Base-by-base conservation (phyloP, 495 filamentous ascomycete genomes). In the Penicillium paxilli region DNA sequence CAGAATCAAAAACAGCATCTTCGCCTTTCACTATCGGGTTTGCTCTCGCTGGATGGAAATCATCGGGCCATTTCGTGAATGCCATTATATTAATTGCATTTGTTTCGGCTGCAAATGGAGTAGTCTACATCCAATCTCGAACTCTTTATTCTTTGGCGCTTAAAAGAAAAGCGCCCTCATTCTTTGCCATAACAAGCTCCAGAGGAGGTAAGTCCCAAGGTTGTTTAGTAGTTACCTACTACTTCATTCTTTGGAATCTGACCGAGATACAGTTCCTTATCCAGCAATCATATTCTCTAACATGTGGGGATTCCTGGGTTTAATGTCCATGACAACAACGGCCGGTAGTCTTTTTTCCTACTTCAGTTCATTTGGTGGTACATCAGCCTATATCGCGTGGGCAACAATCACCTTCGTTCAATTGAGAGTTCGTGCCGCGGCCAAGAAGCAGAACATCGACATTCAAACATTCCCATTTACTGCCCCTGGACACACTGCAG, bases 301-400 rank as follows among this genome's bases (percentile, higher is more conserved):
- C 22, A 28, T 50, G 48, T 50, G 48, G 33, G 32, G 48, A n/a
- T 50, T 50, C 23, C 33, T 50, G 7, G 48, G 48, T 12, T 35
- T 50, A 14, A 41, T 50, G 35, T 50, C 35, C 32, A 8, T 50
- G 2, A 22, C 35, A 28, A 50, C 48, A 20, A 41, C 32, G 2
- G 32, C 48, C 6, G 21, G 48, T 12, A 50, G 48, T 9, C 48
- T 50, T 23, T 50, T 50, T 17, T 40, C 33, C 5, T 41, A 50
- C 16, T 50, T 50, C 35, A 50, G 20, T 16, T 50, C 48, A n/a
- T 50, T 50, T 17, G 48, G 35, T 3, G 33, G 46, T 25, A 49
- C 46, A 49, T 28, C 28, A 3, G 46, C 46, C 22, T 49, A 49
- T n/a, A 50, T 41, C 14, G 32, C 33, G 19, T 49, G 32, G 48